Evolutionary conservation across 192 early-diverging fungal genomes (phyloP).

Genomic region (Backusella morwellensis): DNA sequence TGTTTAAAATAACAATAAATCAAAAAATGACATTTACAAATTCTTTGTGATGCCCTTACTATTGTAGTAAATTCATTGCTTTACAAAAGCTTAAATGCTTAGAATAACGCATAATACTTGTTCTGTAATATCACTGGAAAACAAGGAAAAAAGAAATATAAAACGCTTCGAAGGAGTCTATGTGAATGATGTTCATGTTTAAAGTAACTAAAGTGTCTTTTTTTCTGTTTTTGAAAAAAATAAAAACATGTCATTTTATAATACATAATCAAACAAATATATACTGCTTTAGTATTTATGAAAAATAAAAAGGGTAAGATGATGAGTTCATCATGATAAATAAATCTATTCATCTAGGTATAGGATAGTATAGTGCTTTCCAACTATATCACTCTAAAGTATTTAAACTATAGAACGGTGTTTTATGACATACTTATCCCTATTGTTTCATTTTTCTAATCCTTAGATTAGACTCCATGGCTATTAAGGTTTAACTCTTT

Average conservation of each 20-base stretch:
- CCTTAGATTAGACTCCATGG: background rate
- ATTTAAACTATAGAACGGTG: background rate
- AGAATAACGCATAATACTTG: background rate
- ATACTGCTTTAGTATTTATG: background rate
- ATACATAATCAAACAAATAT: background rate
- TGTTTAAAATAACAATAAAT: no score
- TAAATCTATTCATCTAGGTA: no score
- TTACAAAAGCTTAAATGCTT: background rate
- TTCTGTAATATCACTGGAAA: background rate
- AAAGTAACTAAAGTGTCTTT: conserved; percentile 3
- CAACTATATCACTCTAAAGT: background rate
- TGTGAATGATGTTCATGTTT: background rate
- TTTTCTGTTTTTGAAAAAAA: background rate
- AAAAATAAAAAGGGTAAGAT: background rate
- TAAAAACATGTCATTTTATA: background rate
- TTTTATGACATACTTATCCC: background rate
- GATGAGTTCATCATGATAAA: background rate
- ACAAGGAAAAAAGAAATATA: background rate
- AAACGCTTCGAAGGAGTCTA: background rate
- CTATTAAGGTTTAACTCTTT: background rate
- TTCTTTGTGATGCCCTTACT: no score
- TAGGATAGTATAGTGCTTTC: background rate
- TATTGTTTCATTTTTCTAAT: conserved; percentile 1
- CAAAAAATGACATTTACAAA: no score
- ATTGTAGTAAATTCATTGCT: no score